Conservation (phyloP, 2,329 filamentous ascomycete species). For the Xylariaceae sp. region DNA sequence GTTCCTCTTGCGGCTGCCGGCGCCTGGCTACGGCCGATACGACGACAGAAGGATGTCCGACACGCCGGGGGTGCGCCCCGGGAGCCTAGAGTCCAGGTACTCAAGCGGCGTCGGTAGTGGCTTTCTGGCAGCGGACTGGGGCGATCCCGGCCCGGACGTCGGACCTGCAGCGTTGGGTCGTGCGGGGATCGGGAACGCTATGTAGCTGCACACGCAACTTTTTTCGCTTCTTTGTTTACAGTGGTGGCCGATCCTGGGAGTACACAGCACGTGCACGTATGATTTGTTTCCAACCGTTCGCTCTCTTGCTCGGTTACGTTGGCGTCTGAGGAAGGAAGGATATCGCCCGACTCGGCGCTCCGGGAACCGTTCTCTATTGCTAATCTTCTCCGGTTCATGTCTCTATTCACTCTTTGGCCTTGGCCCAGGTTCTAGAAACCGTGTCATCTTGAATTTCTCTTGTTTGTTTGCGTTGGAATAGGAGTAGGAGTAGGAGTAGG, state of each 20-base stretch:
- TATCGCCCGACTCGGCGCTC: conserved; percentile 21
- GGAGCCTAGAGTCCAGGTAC: conserved; percentile 45
- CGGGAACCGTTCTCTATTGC: conserved; percentile 8
- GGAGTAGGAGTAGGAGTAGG: conserved; percentile 1
- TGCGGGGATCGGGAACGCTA: conserved; percentile 35
- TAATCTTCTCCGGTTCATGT: not conserved
- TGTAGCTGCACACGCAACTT: too few species aligned
- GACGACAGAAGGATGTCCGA: conserved; percentile 21
- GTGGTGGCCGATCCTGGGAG: too few species aligned
- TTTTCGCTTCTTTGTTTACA: not conserved
- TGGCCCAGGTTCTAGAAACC: too few species aligned
- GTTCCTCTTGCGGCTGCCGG: conserved; percentile 31
- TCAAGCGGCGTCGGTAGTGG: conserved; percentile 48
- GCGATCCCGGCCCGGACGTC: conserved; percentile 53
- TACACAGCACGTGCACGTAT: too few species aligned
- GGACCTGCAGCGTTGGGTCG: conserved; percentile 30
- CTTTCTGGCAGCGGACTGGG: conserved; percentile 39
- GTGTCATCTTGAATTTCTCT: too few species aligned
- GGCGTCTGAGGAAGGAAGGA: not conserved
- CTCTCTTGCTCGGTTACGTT: conserved; percentile 12
- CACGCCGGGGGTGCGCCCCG: conserved; percentile 32
- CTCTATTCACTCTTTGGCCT: too few species aligned
- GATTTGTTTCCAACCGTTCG: not conserved
- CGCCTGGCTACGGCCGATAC: conserved; percentile 20
- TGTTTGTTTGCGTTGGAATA: not conserved